phyloP scores from a whole-genome alignment of 1,284 basidiomycete species.

The Singerocomus rubriflavus region DNA sequence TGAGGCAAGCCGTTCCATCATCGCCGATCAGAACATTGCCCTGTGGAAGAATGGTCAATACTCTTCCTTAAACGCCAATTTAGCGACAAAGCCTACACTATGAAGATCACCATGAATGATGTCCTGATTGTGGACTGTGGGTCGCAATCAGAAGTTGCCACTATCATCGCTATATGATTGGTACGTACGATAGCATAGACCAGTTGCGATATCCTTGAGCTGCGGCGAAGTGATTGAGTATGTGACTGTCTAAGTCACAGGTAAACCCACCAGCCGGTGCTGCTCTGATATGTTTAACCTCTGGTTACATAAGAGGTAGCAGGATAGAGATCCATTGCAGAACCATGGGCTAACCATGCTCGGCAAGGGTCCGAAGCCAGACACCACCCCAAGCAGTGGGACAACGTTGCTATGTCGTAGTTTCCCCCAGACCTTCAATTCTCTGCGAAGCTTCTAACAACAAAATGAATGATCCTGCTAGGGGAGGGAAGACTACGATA shows the following conservation, averaged over 20 bases:
- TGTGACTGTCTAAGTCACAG: neutral
- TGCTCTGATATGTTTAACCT: slow-evolving; percentile 1
- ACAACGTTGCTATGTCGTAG: slow-evolving; percentile 27
- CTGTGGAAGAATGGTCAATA: slow-evolving; percentile 13
- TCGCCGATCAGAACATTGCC: slow-evolving; percentile 28
- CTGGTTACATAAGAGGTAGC: slow-evolving; percentile 11
- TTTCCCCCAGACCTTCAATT: slow-evolving; percentile 24
- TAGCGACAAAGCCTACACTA: slow-evolving; percentile 16
- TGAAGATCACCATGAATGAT: slow-evolving; percentile 30
- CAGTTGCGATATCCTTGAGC: slow-evolving; percentile 26
- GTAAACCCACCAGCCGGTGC: slow-evolving; percentile 16
- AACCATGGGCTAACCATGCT: slow-evolving; percentile 32
- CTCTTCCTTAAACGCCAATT: neutral
- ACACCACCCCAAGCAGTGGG: slow-evolving; percentile 28
- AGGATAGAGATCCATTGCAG: slow-evolving; percentile 24
- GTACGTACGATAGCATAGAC: slow-evolving; percentile 28
- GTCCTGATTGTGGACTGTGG: slow-evolving; percentile 21
- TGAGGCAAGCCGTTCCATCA: slow-evolving; percentile 24
- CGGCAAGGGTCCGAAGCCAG: slow-evolving; percentile 17
- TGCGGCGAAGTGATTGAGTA: slow-evolving; percentile 2
- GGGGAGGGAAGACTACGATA: neutral
- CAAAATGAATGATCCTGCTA: neutral
- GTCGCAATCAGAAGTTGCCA: neutral
- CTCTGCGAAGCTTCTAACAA: slow-evolving; percentile 26
- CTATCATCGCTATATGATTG: neutral